Conservation (phyloP, 2,329 filamentous ascomycete genomes). For the Talaromyces sp. region DNA sequence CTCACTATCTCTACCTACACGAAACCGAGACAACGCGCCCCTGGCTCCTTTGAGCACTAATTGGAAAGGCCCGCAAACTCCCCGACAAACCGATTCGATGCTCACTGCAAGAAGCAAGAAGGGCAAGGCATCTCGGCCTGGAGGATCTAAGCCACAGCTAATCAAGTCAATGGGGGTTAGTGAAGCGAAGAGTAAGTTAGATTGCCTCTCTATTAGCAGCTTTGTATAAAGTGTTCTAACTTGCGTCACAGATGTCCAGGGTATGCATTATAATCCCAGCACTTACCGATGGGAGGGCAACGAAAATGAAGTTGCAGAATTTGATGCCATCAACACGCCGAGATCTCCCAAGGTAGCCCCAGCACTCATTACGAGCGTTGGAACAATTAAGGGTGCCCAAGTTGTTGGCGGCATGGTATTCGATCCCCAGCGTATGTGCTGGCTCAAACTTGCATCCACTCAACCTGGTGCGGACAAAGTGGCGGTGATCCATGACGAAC, state of each 20-base stretch:
- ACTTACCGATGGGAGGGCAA: constrained; percentile 95
- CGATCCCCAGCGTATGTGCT: constrained; percentile 95
- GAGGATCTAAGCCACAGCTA: constrained; percentile 68
- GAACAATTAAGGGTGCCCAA: constrained; percentile 78
- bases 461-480: constrained; percentile 34
- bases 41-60: constrained; percentile 55
- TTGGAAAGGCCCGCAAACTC: constrained; percentile 56
- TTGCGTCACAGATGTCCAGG: constrained; percentile 67
- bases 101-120: constrained; percentile 48
- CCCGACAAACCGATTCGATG: constrained; percentile 51
- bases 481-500: constrained; percentile 69
- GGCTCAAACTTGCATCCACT: constrained; percentile 71
- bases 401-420: constrained; percentile 98
- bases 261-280: constrained; percentile 90
- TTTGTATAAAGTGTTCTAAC: constrained; percentile 18
- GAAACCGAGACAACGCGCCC: constrained; percentile 42
- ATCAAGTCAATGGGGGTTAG: constrained; percentile 80
- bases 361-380: constrained; percentile 88
- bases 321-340: constrained; percentile 59
- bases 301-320: constrained; percentile 75
- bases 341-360: constrained; percentile 44
- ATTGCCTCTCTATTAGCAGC: neutral
- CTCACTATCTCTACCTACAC: constrained; percentile 35
- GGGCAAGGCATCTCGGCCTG: constrained; percentile 31
- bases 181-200: constrained; percentile 72